A percentile compares a stretch with the other conserved stretches of the same genome.
Evolutionary conservation across 148 eudicot genomes (phyloP).

Genomic region (Spergularia bocconei): DNA sequence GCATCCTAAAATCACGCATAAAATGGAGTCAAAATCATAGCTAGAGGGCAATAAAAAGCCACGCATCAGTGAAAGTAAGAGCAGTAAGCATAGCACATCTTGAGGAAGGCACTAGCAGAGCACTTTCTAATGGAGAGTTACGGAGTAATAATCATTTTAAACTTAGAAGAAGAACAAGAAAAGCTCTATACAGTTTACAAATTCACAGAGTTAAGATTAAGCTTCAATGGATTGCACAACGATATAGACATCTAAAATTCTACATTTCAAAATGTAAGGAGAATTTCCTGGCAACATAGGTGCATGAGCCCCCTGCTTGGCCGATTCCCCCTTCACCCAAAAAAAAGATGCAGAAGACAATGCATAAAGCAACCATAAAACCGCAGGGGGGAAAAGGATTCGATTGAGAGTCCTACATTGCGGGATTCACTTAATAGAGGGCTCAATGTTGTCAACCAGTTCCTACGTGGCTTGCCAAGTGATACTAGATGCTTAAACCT

Average conservation of each 20-base stretch:
- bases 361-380: too few relatives aligned
- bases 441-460: not conserved
- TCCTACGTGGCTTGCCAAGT: not conserved
- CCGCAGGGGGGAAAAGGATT: too few relatives aligned
- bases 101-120: not conserved
- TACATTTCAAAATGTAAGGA: too few relatives aligned
- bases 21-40: not conserved
- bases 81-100: not conserved
- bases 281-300: too few relatives aligned
- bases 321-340: too few relatives aligned
- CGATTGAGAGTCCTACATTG: too few relatives aligned
- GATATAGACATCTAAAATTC: not conserved
- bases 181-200: not conserved
- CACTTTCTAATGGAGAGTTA: not conserved
- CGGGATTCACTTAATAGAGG: not conserved
- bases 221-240: not conserved
- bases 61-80: not conserved
- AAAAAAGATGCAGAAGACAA: too few relatives aligned
- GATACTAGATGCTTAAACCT: too few relatives aligned
- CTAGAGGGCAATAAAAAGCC: not conserved
- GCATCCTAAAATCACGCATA: constrained; percentile 48
- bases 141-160: not conserved
- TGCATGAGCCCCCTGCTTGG: too few relatives aligned
- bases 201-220: not conserved
- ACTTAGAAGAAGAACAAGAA: too few relatives aligned